Percentiles rank a stretch among this genome's conserved stretches.
Evolutionary conservation across 768 basidiomycete species (phyloP).

Genomic region (Hericium coralloides): DNA sequence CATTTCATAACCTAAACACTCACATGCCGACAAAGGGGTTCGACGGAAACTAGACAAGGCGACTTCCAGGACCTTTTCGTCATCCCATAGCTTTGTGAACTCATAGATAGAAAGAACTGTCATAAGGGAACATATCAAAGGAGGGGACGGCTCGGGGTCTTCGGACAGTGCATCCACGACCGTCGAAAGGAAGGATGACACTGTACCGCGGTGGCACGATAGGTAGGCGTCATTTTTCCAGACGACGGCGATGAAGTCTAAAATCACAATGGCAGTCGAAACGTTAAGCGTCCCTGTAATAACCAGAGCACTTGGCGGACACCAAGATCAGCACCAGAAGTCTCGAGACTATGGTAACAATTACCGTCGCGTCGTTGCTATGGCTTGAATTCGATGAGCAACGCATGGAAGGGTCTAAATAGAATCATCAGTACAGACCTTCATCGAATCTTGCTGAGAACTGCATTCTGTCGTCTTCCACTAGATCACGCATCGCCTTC

Average conservation of each 20-base stretch:
- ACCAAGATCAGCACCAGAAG: too few relatives aligned
- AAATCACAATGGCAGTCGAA: neutral
- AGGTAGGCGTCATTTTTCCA: neutral
- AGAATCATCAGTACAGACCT: too few relatives aligned
- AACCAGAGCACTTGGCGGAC: too few relatives aligned
- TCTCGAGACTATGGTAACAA: too few relatives aligned
- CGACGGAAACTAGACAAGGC: slow-evolving; percentile 18
- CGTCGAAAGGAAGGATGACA: neutral
- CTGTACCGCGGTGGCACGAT: neutral
- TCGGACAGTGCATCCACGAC: neutral
- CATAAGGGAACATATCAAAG: slow-evolving; percentile 24
- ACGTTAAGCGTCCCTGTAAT: too few relatives aligned
- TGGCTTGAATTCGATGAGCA: too few relatives aligned
- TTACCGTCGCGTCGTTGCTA: too few relatives aligned
- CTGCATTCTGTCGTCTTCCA: neutral
- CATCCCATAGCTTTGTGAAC: slow-evolving; percentile 14
- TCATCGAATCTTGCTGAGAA: neutral
- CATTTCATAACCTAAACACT: slow-evolving; percentile 15
- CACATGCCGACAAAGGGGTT: slow-evolving; percentile 35
- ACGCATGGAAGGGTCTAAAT: too few relatives aligned
- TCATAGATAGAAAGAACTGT: slow-evolving; percentile 19
- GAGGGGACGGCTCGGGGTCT: neutral
- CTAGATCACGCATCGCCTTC: neutral
- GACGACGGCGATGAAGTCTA: neutral
- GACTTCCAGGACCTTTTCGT: slow-evolving; percentile 31